Evolutionary conservation across 2,329 filamentous ascomycete species (phyloP).

Genomic region (Beauveria bassiana): DNA sequence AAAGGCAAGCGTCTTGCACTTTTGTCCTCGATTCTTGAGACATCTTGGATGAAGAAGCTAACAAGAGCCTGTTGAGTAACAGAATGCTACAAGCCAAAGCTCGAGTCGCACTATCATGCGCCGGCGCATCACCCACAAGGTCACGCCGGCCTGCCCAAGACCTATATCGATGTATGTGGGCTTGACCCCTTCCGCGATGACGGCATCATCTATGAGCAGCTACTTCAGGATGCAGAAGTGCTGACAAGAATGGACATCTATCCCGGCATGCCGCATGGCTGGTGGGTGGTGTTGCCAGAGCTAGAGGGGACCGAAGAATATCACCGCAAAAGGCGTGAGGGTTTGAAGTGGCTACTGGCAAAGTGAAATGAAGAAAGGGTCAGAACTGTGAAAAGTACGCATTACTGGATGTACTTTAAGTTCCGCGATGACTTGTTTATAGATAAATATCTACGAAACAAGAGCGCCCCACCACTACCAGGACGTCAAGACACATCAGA

Average conservation of each 20-base stretch:
- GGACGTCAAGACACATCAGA: too few species aligned
- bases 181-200: not conserved
- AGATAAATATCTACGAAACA: too few species aligned
- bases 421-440: too few species aligned
- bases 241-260: not conserved
- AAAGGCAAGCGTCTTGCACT: not conserved
- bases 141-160: not conserved
- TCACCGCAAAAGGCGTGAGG: not conserved
- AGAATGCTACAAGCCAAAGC: not conserved
- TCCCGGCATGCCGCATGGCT: not conserved
- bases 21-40: too few species aligned
- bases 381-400: too few species aligned
- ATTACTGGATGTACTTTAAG: too few species aligned
- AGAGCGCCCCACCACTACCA: too few species aligned
- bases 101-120: not conserved
- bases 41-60: not conserved
- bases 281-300: not conserved
- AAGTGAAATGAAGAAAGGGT: too few species aligned
- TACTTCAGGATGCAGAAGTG: not conserved
- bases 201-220: not conserved
- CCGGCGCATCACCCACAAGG: not conserved
- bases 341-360: not conserved
- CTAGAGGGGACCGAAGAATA: not conserved
- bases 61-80: not conserved
- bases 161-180: not conserved